Evolutionary conservation across 1,284 basidiomycete species (phyloP).

Genomic region (Phylloporus sp.): DNA sequence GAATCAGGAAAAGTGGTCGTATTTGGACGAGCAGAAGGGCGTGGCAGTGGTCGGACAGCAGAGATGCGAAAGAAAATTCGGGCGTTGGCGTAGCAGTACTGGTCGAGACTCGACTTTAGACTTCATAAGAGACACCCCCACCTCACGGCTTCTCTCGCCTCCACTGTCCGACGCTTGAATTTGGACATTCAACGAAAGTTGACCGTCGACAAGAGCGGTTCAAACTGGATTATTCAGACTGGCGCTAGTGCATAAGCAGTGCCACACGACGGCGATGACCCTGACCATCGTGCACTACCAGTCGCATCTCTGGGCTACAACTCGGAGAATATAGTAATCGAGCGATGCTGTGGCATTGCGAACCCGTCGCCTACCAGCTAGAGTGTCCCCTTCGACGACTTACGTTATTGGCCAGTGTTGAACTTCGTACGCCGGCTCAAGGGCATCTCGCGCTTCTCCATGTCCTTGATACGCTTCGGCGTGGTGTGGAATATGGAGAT

Average conservation of each 20-base stretch:
- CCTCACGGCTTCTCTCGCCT: too few species aligned
- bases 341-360: not conserved
- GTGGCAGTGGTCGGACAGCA: constrained; percentile 59
- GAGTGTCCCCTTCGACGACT: not conserved
- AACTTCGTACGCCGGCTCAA: constrained; percentile 31
- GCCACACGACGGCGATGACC: too few species aligned
- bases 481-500: constrained; percentile 16
- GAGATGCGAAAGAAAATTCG: constrained; percentile 60
- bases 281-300: too few species aligned
- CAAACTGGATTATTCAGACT: too few species aligned
- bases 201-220: too few species aligned
- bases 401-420: not conserved
- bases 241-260: too few species aligned
- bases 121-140: too few species aligned
- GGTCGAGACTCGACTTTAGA: not conserved
- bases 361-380: not conserved
- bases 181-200: too few species aligned
- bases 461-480: constrained; percentile 29
- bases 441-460: constrained; percentile 34
- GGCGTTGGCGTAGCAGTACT: constrained; percentile 42
- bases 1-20: constrained; percentile 70
- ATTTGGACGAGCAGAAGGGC: constrained; percentile 69
- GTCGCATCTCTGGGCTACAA: not conserved
- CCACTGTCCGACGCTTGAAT: too few species aligned
- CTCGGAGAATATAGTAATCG: not conserved